Evolutionary conservation across 495 filamentous ascomycete species (phyloP).

Genomic region (Penicillium nucicola): DNA sequence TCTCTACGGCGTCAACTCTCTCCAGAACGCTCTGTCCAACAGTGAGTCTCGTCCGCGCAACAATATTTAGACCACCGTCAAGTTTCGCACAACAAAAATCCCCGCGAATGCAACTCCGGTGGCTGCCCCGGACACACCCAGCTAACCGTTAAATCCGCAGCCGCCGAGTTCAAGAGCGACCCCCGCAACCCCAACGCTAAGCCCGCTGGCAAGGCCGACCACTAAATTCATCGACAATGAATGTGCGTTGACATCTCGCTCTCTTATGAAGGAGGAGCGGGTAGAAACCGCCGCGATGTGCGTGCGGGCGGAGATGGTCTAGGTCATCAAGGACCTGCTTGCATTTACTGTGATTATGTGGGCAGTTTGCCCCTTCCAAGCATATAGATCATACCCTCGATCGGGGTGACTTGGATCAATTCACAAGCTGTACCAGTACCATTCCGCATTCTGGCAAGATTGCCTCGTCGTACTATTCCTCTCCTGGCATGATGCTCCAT

Average conservation of each 20-base stretch:
- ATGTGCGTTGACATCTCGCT: slow-evolving; percentile 15
- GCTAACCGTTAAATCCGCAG: slow-evolving; percentile 45
- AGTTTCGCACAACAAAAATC: background rate
- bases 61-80: background rate
- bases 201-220: slow-evolving; percentile 39
- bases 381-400: slow-evolving; percentile 43
- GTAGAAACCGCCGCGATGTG: slow-evolving; percentile 12
- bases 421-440: slow-evolving; percentile 44
- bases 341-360: slow-evolving; percentile 26
- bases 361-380: slow-evolving; percentile 41
- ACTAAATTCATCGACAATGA: slow-evolving; percentile 32
- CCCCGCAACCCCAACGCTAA: slow-evolving; percentile 79
- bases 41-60: slow-evolving; percentile 54
- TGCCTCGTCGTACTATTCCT: background rate
- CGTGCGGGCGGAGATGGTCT: slow-evolving; percentile 16
- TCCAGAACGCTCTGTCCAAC: slow-evolving; percentile 63
- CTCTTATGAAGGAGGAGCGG: slow-evolving; percentile 9
- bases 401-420: slow-evolving; percentile 39
- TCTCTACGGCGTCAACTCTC: slow-evolving; percentile 82
- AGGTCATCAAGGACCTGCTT: slow-evolving; percentile 18
- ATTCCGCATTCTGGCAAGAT: background rate
- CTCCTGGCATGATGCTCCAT: background rate
- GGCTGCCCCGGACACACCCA: background rate
- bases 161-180: slow-evolving; percentile 92
- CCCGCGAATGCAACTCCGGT: slow-evolving; percentile 1